phyloP scores from a whole-genome alignment of 176 grass and related monocot species.

The Tuctoria greenei region DNA sequence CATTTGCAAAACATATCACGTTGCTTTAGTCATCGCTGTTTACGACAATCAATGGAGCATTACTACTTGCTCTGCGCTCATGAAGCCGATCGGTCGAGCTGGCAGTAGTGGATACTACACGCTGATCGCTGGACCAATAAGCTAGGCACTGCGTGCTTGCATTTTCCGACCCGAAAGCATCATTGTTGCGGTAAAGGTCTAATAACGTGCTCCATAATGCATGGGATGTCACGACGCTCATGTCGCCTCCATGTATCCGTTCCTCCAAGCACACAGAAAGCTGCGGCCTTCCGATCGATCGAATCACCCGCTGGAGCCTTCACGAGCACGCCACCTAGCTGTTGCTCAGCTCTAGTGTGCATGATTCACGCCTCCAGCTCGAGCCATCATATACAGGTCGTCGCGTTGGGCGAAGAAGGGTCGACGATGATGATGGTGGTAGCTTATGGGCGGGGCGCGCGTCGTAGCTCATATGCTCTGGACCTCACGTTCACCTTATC shows the following conservation, averaged over 20 bases:
- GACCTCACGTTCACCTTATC: constrained; percentile 21
- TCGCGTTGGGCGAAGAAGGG: not conserved
- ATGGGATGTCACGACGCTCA: not conserved
- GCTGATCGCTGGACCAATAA: not conserved
- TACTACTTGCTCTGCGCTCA: not conserved
- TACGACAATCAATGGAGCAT: not conserved
- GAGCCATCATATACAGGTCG: not conserved
- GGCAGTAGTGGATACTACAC: not conserved
- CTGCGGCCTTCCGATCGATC: not conserved
- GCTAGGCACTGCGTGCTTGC: not conserved
- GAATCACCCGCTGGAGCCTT: not conserved
- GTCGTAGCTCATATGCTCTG: constrained; percentile 24
- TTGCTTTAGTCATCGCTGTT: not conserved
- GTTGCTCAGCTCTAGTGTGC: too few relatives aligned
- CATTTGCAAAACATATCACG: not conserved
- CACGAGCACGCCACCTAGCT: not conserved
- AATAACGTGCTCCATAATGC: constrained; percentile 24
- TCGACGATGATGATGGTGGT: too few relatives aligned
- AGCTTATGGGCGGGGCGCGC: too few relatives aligned
- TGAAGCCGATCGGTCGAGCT: not conserved
- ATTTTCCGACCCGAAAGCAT: not conserved
- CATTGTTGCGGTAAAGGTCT: not conserved
- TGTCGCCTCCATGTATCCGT: constrained; percentile 2
- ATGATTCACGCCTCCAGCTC: not conserved
- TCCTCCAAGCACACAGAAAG: constrained; percentile 18